Base-by-base conservation (phyloP, 192 early-diverging fungal species). In the Coemansia sp. region DNA sequence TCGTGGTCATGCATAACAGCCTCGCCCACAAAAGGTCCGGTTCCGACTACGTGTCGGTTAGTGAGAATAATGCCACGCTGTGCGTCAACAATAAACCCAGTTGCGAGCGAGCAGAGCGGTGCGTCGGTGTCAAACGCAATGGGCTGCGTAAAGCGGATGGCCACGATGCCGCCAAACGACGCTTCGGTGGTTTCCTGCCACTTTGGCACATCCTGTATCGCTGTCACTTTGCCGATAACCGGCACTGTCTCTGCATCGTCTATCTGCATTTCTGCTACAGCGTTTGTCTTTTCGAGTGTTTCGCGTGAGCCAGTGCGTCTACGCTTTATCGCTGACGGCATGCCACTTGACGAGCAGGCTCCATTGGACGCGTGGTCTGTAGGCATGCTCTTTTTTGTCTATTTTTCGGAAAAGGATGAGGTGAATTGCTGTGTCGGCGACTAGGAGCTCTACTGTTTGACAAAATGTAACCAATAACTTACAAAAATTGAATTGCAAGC, bases 61-160 rank as follows among this genome's bases (percentile, higher is more conserved):
- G 91, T 87, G 15, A 93, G 70, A 35, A 93, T 87, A 24, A 93
- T 86, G 6, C 91, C 91, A 35, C 76, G 83, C 62, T 85, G 38
- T 1, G 88, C 90, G 70, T 93, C 90, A 19, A 93, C 90, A 22
- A 93, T 77, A 59, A 91, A 91, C 8, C 91, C 91, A 2, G 91
- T 87, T 6, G 91, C 91, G 23, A 57, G 59, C 12, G 62, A 65
- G 53, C 60, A 59, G 8, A 54, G 14, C 11, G 72, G 41, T 9
- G 22, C 23, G 11, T 70, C 66, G 6, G 75, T 76, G 43, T 82
- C 75, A 53, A 82, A 77, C 14, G 47, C 65, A 10, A 70, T 58
- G 9, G 72, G 72, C 39, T 65, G 64, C 35, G 54, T 65, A 50
- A 70, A 73, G 23, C 72, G 64, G 22, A 82, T 73, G 11, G 71